Evolutionary conservation across 2,329 filamentous ascomycete species (phyloP).

Genomic region (Colletotrichum camelliae): DNA sequence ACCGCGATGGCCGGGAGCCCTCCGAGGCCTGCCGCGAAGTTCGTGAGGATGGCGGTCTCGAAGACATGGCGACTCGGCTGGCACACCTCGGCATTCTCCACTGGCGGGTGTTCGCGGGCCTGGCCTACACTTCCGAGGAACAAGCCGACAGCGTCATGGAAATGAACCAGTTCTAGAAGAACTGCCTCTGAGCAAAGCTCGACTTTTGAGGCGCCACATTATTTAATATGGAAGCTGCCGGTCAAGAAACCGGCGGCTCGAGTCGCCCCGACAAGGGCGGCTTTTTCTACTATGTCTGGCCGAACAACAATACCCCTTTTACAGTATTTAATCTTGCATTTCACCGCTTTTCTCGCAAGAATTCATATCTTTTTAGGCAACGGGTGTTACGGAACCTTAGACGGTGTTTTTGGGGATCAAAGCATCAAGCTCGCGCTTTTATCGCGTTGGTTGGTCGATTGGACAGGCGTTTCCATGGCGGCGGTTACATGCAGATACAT

Average conservation of each 20-base stretch:
- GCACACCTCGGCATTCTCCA: conserved; percentile 86
- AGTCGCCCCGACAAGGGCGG: not conserved
- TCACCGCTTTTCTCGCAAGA: conserved; percentile 12
- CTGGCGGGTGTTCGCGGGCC: conserved; percentile 85
- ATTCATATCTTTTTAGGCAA: not conserved
- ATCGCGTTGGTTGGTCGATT: not conserved
- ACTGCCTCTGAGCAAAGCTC: not conserved
- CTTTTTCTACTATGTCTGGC: conserved; percentile 17
- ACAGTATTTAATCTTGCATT: conserved; percentile 23
- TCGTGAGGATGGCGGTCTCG: conserved; percentile 59
- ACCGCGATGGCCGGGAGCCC: conserved; percentile 28
- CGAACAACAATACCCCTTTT: conserved; percentile 23
- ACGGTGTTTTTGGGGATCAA: conserved; percentile 17
- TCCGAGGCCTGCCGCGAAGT: conserved; percentile 42
- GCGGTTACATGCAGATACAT: conserved; percentile 18
- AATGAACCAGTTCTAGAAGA: conserved; percentile 25
- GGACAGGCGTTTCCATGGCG: conserved; percentile 14
- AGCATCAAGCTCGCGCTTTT: conserved; percentile 10
- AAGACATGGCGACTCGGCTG: conserved; percentile 77
- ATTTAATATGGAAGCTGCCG: not conserved
- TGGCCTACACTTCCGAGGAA: conserved; percentile 66
- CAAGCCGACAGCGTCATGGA: conserved; percentile 40
- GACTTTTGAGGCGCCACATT: not conserved
- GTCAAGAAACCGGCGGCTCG: not conserved
- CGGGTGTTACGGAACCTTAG: conserved; percentile 8